Percentiles rank a stretch among this genome's conserved stretches.
Evolutionary conservation across 768 basidiomycete genomes (phyloP).

Genomic region (Suillus tomentosus): DNA sequence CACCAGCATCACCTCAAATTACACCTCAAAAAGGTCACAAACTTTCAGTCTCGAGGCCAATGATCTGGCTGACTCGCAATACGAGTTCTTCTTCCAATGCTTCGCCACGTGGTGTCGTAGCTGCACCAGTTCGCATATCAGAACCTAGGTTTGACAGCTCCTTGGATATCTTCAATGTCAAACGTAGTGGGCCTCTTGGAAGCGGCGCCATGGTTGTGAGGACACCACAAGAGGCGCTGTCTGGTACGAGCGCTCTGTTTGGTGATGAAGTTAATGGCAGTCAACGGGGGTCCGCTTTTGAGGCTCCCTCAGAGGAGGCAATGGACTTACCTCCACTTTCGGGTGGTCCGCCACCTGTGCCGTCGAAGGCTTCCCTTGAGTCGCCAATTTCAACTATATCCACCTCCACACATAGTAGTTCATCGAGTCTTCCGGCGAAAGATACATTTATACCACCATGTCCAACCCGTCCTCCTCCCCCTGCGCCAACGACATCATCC

Average conservation of each 20-base stretch:
- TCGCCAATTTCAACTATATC: background rate
- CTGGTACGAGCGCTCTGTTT: slow-evolving; percentile 24
- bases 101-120: slow-evolving; percentile 22
- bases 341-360: slow-evolving; percentile 57
- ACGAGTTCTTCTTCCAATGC: slow-evolving; percentile 34
- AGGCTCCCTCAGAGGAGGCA: slow-evolving; percentile 20
- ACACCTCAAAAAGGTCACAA: slow-evolving; percentile 34
- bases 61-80: slow-evolving; percentile 45
- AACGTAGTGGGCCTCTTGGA: slow-evolving; percentile 57
- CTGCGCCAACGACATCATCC: slow-evolving; percentile 23
- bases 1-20: slow-evolving; percentile 31
- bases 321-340: slow-evolving; percentile 34
- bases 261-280: slow-evolving; percentile 18
- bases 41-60: slow-evolving; percentile 42
- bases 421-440: slow-evolving; percentile 27
- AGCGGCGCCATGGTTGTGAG: slow-evolving; percentile 73
- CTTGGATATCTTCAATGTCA: slow-evolving; percentile 31
- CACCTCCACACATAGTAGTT: slow-evolving; percentile 36
- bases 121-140: slow-evolving; percentile 43
- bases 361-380: slow-evolving; percentile 20
- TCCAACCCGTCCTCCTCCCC: slow-evolving; percentile 36
- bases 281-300: slow-evolving; percentile 13
- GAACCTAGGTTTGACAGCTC: slow-evolving; percentile 43
- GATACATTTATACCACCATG: slow-evolving; percentile 34
- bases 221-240: slow-evolving; percentile 79